phyloP scores from a whole-genome alignment of 2,329 filamentous ascomycete species.

The Chrysosporium queenslandicum region DNA sequence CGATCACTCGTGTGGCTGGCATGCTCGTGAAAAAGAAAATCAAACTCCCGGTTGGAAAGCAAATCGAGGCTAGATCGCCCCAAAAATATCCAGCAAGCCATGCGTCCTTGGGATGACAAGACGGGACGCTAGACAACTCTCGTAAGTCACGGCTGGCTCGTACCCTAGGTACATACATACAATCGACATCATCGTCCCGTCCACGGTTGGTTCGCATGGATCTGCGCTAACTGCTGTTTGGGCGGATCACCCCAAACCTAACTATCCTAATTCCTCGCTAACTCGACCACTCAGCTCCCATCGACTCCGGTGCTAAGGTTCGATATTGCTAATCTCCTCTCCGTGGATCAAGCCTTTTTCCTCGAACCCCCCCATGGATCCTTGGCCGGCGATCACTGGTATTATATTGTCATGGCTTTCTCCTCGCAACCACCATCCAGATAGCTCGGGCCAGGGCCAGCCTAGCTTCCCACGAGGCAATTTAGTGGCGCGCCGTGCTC shows the following conservation, averaged over 20 bases:
- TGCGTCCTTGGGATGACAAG: not conserved
- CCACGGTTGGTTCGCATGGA: constrained; percentile 14
- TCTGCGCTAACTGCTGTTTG: constrained; percentile 16
- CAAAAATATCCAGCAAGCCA: constrained; percentile 5
- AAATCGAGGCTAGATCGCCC: constrained; percentile 11
- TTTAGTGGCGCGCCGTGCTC: constrained; percentile 11
- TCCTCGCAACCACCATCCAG: constrained; percentile 5
- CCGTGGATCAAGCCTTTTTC: constrained; percentile 5
- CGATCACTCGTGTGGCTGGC: not conserved
- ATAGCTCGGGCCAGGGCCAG: constrained; percentile 4
- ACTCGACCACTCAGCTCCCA: constrained; percentile 11
- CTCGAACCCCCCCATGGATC: constrained; percentile 8
- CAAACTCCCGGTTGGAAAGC: not conserved
- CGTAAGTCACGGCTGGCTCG: too few relatives aligned
- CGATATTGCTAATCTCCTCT: constrained; percentile 3
- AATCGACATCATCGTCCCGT: constrained; percentile 15
- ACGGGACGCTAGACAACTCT: too few relatives aligned
- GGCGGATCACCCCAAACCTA: constrained; percentile 10
- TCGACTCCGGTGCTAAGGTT: constrained; percentile 1
- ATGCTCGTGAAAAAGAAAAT: not conserved
- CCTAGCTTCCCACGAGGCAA: constrained; percentile 12
- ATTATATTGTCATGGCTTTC: not conserved
- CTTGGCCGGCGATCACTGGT: constrained; percentile 10
- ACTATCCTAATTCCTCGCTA: constrained; percentile 11
- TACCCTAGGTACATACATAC: too few relatives aligned